Base-by-base conservation (phyloP, 257 asterid species). In the Lantana camara region DNA sequence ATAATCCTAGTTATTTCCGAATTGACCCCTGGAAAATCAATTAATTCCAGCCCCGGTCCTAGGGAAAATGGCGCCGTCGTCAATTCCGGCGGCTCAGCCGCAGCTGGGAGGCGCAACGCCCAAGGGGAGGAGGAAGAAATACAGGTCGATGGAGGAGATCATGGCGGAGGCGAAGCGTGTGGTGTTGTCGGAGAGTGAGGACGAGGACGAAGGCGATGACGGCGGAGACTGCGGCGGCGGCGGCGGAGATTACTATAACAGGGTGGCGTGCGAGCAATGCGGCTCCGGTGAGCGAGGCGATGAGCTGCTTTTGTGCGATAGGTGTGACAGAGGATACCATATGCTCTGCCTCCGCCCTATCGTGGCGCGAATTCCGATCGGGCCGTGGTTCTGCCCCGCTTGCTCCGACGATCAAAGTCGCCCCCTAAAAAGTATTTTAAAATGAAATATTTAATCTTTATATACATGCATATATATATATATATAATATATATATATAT, bases 341-440 rank as follows among this genome's bases (percentile, higher is more conserved):
- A 82, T 88, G 95, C 67, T 77, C 16, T 90, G 97, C 57, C 69
- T 79, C 45, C 82, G 96, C 70, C 97, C 97, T 0, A 77, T 90
- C 21, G 78, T 80, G 24, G 85, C 86, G 64, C 90, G 96, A 45
- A 70, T 90, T 13, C 97, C 97, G 5, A 70, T 76, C 62, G 95
- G 95, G 2, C 77, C 78, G 3, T 90, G 97, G 97, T 80, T 71
- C 69, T 90, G 97, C 79, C 77, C 84, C 16, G 63, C 63, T 59
- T 90, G 97, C 83, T 69, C 82, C 45, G 71, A n/a, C 37, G 77
- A 73, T 79, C 74, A 70, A 38, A 66, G 55, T 35, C 83, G 72
- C 66, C 77, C 83, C 47, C 49, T 82, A 16, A 81, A 75, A 90
- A 71, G 97, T 90, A 84, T 42, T 49, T 4, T n/a, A 24, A 34